Evolutionary conservation across 73 alveolate genomes (phyloP).

Genomic region (Paraurostyla sp.): DNA sequence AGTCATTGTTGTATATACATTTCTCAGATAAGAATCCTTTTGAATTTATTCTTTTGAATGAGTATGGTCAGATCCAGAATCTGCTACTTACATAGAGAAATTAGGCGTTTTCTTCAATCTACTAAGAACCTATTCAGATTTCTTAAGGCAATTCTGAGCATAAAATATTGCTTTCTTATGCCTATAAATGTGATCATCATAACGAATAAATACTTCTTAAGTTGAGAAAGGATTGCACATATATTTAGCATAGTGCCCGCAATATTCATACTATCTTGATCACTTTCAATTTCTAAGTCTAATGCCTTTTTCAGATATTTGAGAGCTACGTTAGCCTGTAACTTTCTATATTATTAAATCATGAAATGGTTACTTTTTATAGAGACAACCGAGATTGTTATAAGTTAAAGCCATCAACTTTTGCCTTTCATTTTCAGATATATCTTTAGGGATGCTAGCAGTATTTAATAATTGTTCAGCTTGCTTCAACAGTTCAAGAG

Average conservation of each 20-base stretch:
- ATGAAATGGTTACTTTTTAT: constrained; percentile 1
- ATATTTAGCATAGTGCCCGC: constrained; percentile 66
- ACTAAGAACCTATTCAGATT: constrained; percentile 1
- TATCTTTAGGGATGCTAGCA: constrained; percentile 19
- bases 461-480: constrained; percentile 6
- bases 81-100: not conserved
- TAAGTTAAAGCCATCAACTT: constrained; percentile 39
- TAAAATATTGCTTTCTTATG: constrained; percentile 49
- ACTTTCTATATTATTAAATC: not conserved
- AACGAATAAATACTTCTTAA: not conserved
- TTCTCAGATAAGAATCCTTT: constrained; percentile 27
- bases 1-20: constrained; percentile 58
- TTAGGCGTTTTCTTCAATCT: not conserved
- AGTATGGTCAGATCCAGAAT: constrained; percentile 20
- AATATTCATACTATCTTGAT: constrained; percentile 39
- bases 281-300: not conserved
- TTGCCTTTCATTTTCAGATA: constrained; percentile 12
- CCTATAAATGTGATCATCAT: not conserved
- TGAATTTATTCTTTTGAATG: not conserved
- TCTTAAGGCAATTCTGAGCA: constrained; percentile 1
- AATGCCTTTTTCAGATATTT: constrained; percentile 36
- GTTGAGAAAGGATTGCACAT: constrained; percentile 48
- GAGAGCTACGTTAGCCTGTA: constrained; percentile 29
- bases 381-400: constrained; percentile 49
- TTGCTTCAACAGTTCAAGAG: not conserved